Conservation (phyloP, 148 eudicot genomes). For the Vaccinium vitisidaea region DNA sequence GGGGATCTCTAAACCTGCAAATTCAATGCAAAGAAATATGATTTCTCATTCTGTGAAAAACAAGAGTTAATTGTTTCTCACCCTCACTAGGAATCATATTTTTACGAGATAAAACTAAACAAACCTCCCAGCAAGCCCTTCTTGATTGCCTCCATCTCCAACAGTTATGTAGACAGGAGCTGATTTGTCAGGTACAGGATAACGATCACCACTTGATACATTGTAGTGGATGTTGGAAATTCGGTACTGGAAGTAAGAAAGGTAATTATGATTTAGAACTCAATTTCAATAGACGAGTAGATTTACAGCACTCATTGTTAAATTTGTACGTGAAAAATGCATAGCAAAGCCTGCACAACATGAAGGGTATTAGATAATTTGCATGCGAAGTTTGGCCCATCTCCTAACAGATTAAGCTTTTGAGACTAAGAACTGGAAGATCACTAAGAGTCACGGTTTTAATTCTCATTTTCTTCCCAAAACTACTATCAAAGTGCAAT, state of each 20-base stretch:
- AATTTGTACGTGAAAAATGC: not conserved
- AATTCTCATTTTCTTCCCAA: not conserved
- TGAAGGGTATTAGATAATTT: not conserved
- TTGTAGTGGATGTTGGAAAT: conserved; percentile 72
- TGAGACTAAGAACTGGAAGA: conserved; percentile 4
- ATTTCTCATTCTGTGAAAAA: not conserved
- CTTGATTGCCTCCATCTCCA: conserved; percentile 98
- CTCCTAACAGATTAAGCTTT: not conserved
- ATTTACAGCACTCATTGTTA: not conserved
- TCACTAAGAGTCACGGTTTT: not conserved
- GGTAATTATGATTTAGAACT: not conserved
- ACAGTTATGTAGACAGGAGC: conserved; percentile 92
- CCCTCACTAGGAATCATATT: not conserved
- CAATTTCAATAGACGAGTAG: not conserved
- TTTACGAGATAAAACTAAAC: not conserved
- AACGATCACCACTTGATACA: conserved; percentile 48
- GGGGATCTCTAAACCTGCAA: conserved; percentile 83
- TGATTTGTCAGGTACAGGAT: conserved; percentile 62
- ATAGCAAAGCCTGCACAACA: not conserved
- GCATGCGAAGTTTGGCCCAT: not conserved
- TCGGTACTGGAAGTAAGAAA: conserved; percentile 55
- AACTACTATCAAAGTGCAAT: not conserved
- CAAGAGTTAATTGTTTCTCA: not conserved
- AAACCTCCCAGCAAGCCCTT: conserved; percentile 88
- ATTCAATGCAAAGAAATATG: conserved; percentile 12